Base-by-base conservation (phyloP, 1,284 basidiomycete genomes). In the Microbotryum violaceum region DNA sequence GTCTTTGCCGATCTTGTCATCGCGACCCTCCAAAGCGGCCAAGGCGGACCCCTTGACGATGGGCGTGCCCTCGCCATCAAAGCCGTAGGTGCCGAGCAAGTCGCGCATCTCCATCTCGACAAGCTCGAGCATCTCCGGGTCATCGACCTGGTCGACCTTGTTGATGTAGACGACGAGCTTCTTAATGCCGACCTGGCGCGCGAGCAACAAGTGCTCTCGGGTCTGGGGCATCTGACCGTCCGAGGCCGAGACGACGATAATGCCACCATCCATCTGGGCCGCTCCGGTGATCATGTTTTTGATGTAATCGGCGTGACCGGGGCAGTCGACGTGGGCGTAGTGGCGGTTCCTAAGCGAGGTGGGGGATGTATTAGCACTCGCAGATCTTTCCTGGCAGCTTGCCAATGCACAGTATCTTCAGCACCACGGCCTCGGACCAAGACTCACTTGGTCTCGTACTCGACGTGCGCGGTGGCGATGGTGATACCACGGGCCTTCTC, bases 91-190 rank as follows among this genome's bases (percentile, higher is more conserved):
- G 29, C 84, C 80, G 53, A 99, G 83, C n/a, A 99, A 81, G 75
- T 99, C 96, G 62, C 96, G 87, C 88, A 99, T 99, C 82, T 99
- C 96, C 94, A 99, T 98, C 74, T 99, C 96, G 67, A 99, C 96
- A 62, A 98, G 87, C 80, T 97, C 92, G 64, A 98, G 82, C 92
- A 98, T 97, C 82, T 99, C 96, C 37, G 86, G 83, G 82, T 99
- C 96, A 68, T 89, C 85, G 64, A 98, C 88, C 81, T 89, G 85
- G 79, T 99, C 96, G 67, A 98, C 87, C 80, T 97, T 97, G 88
- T 98, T 99, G 78, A 99, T 93, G 82, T 97, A 99, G 70, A 99
- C 96, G 67, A 98, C 91, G 49, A 99, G 85, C 78, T 89, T 91
- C 80, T 96, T 94, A 77, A 99, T 90, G 71, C 96, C 96, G 71